Evolutionary conservation across 1,139 yeast genomes (phyloP).

Genomic region (Diutina pseudorugosa): DNA sequence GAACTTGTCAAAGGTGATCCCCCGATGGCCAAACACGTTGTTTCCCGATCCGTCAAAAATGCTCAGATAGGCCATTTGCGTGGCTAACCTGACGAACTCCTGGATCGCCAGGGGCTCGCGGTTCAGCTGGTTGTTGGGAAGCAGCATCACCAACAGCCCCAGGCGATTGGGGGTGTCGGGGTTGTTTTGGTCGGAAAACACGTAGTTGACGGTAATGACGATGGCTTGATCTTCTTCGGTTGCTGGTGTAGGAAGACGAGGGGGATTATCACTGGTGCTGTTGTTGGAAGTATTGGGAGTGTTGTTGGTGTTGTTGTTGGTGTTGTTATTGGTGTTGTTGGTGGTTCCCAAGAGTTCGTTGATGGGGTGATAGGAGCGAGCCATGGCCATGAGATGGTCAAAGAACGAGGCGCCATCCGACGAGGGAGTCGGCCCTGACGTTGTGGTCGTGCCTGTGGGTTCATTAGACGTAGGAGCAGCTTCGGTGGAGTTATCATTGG

Average conservation of each 20-base stretch:
- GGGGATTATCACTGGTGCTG: background rate
- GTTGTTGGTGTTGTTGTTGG: too few relatives aligned
- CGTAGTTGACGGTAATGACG: conserved; percentile 33
- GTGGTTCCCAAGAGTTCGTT: background rate
- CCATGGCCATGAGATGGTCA: background rate
- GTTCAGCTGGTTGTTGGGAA: conserved; percentile 52
- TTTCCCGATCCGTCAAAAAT: conserved; percentile 26
- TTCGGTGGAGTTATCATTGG: too few relatives aligned
- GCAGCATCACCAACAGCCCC: conserved; percentile 47
- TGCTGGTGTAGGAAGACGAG: conserved; percentile 10
- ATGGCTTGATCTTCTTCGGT: conserved; percentile 9
- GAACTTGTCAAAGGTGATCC: conserved; percentile 42
- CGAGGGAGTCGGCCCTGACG: too few relatives aligned
- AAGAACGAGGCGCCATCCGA: background rate
- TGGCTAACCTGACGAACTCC: conserved; percentile 52
- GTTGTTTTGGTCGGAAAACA: conserved; percentile 30
- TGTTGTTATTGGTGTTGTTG: background rate
- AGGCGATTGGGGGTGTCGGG: conserved; percentile 24
- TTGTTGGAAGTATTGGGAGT: too few relatives aligned
- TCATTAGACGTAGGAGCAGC: too few relatives aligned
- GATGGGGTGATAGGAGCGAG: background rate
- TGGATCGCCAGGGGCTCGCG: conserved; percentile 41
- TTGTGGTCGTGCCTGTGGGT: background rate
- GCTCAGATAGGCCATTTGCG: conserved; percentile 56
- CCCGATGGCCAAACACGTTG: conserved; percentile 25